Conservation (phyloP, 345 rosid species). For the Nephelium lappaceum region DNA sequence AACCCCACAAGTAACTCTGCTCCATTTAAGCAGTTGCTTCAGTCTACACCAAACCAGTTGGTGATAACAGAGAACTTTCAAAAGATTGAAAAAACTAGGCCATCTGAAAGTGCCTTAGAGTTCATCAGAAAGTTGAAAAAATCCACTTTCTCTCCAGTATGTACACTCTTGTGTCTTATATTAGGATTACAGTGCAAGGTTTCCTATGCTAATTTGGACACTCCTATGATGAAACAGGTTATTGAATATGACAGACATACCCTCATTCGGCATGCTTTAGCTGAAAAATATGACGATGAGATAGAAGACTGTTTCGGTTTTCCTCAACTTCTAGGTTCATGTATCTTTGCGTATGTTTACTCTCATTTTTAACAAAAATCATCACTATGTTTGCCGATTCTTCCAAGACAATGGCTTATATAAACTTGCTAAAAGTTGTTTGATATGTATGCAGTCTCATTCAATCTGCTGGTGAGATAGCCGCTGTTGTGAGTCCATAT, state of each 20-base stretch:
- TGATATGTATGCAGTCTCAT: conserved; percentile 29
- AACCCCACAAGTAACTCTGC: conserved; percentile 16
- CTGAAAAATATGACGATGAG: conserved; percentile 42
- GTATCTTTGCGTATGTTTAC: conserved; percentile 35
- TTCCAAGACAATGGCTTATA: neutral
- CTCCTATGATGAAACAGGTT: conserved; percentile 21
- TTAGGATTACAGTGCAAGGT: neutral
- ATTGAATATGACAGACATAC: conserved; percentile 30
- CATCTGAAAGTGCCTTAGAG: neutral
- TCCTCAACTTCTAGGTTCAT: conserved; percentile 33
- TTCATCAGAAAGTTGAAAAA: conserved; percentile 17
- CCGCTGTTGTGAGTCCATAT: conserved; percentile 34
- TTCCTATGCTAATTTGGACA: neutral
- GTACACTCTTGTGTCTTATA: neutral
- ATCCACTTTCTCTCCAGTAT: conserved; percentile 30
- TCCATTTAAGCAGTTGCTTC: conserved; percentile 25
- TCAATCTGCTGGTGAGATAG: conserved; percentile 37
- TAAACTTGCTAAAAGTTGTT: neutral
- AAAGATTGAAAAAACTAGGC: conserved; percentile 21
- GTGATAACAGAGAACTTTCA: conserved; percentile 22
- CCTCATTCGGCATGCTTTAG: conserved; percentile 32
- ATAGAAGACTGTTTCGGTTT: conserved; percentile 30
- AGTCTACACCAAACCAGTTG: conserved; percentile 23
- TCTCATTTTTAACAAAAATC: neutral
- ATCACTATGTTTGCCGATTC: neutral